phyloP scores from a whole-genome alignment of 371 early-diverging fungal species.

The Batrachochytrium dendrobatidis region DNA sequence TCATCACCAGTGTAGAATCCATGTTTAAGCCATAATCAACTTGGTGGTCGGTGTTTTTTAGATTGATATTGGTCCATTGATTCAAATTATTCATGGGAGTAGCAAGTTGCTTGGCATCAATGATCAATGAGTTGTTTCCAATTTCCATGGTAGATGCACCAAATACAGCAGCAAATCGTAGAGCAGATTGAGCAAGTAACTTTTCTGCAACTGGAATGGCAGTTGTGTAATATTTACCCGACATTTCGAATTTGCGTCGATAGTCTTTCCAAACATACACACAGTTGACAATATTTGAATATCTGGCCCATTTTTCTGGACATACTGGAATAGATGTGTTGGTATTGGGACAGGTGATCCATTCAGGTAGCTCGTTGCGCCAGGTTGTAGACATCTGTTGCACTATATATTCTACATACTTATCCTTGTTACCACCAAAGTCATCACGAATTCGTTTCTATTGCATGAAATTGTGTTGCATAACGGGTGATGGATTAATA shows the following conservation, averaged over 20 bases:
- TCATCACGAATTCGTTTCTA: conserved; percentile 11
- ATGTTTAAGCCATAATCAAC: too few relatives aligned
- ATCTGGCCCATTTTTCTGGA: conserved; percentile 21
- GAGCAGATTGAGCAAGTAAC: conserved; percentile 14
- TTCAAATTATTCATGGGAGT: too few relatives aligned
- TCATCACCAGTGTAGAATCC: too few relatives aligned
- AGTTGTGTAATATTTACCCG: conserved; percentile 13
- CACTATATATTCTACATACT: conserved; percentile 2
- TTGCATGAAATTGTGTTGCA: too few relatives aligned
- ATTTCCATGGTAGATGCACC: too few relatives aligned
- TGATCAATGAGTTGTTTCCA: too few relatives aligned
- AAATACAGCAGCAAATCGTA: conserved; percentile 14
- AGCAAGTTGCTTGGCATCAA: too few relatives aligned
- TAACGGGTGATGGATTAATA: background rate
- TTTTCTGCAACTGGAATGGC: conserved; percentile 9
- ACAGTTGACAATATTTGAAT: conserved; percentile 17
- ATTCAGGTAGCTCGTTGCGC: conserved; percentile 3
- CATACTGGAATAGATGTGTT: conserved; percentile 10
- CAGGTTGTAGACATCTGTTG: conserved; percentile 11
- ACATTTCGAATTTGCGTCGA: conserved; percentile 6
- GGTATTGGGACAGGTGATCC: conserved; percentile 8
- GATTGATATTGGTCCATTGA: too few relatives aligned
- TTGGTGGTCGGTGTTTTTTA: too few relatives aligned
- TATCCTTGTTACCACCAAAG: conserved; percentile 7
- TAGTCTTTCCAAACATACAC: conserved; percentile 14